Base-by-base conservation (phyloP, 2,329 filamentous ascomycete species). In the Cladosporium sp. region DNA sequence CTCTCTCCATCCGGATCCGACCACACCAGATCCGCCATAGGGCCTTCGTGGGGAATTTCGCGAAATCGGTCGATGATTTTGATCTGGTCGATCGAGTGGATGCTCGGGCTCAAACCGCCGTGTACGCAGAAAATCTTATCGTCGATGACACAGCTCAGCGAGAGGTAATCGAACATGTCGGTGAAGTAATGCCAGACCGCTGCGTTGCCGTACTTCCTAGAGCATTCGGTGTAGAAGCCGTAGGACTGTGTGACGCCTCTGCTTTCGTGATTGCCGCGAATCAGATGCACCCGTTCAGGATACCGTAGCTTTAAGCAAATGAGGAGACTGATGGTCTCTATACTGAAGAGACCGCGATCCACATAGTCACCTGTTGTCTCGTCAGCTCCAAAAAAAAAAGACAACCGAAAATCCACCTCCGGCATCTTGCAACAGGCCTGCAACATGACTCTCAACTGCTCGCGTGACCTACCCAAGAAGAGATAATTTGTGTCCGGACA, bases 151-250 rank as follows among this genome's bases (percentile, higher is more conserved):
- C 97, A 95, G 63, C 89, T 95, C 53, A 98, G 77, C 7, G 92
- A 97, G 58, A 98, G 78, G 71, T 95, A 98, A 74, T 98, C 93
- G 72, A 98, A 98, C 91, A 98, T 97, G 74, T 98, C 93, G 60
- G 93, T 98, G 69, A 98, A 98, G 71, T 97, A 93, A 72, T 98
- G 93, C 93, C 93, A 98, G 18, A 98, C 93, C 64, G 93, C 96
- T 58, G 93, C 90, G 67, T 95, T 97, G 68, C 93, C 93, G 72
- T 98, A 98, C 73, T 98, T 98, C 61, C 93, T 86, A 16, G 87
- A 90, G 72, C 93, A 98, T 69, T 98, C 93, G 18, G 93, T 97
- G 70, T 98, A 98, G 75, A 98, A 98, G 53, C 93, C 93, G 72
- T 98, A 98, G 28, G 92, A 97, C 72, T 98, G 93, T 9, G 93